Base-by-base conservation (phyloP, 129 eudicot species). In the Dittrichia graveolens region DNA sequence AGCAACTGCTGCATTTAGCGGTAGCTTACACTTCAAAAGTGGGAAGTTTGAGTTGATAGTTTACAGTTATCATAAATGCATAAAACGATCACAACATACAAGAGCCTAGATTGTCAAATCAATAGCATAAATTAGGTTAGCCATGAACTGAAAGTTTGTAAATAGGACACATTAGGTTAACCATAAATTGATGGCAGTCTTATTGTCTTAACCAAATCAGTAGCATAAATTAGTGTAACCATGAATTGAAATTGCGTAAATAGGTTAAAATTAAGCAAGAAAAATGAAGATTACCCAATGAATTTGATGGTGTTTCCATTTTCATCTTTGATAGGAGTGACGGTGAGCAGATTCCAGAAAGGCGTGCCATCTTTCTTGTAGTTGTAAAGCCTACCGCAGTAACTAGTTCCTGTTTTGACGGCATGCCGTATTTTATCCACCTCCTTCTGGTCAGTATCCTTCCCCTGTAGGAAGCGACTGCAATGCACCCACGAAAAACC, bases 321-420 rank as follows among this genome's bases (percentile, higher is more conserved):
- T 47, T 91, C 92, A 82, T 95, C 97, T 72, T 91, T 91, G 75
- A 95, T 88, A 12, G 99, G 99, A 19, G 97, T 91, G 75, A 95
- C 62, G 4, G 99, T 95, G 52, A 95, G 92, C 46, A 95, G 85
- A 80, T 95, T 95, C 99, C 99, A 95, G 40, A 95, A 95, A 34
- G 97, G 99, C 37, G 96, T 95, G 19, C 99, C 99, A 72, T 95
- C 90, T 69, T 95, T 95, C 81, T 95, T 95, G 85, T 90, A 95
- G 67, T 95, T 95, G 79, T 88, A 84, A 18, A 95, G 91, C 80
- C 99, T 85, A 38, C 99, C 99, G 62, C 99, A 95, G 64, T 86
- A 95, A 74, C 99, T 95, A 37, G 50, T 73, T 60, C 99, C 99
- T 8, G 84, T 81, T 86, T 69, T 83, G 11, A 86, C 90, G 2